A percentile compares a stretch with the other conserved stretches of the same genome.
These are phyloP conservation scores for Fusarium keratoplasticum DNA, from an alignment of 2,329 filamentous ascomycete species.

Conservation along the genomic window DNA sequence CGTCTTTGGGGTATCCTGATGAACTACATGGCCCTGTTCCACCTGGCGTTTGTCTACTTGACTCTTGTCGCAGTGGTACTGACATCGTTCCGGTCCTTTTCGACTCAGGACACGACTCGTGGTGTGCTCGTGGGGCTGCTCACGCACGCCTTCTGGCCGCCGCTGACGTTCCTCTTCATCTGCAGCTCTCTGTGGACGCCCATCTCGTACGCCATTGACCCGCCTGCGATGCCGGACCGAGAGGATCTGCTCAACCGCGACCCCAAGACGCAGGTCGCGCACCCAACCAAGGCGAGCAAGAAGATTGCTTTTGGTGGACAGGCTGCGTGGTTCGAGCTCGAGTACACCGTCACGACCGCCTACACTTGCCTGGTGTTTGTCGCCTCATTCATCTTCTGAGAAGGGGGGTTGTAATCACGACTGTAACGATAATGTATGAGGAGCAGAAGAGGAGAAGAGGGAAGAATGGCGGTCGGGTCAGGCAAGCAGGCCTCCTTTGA, in stretches of 20 bases:
- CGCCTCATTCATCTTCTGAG: slow-evolving; percentile 49
- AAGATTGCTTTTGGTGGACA: slow-evolving; percentile 66
- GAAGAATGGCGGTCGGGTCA: background rate
- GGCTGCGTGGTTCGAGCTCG: slow-evolving; percentile 67
- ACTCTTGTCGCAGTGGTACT: slow-evolving; percentile 62
- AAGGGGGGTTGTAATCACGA: slow-evolving; percentile 29
- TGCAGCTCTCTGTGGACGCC: slow-evolving; percentile 69
- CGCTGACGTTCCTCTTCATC: slow-evolving; percentile 67
- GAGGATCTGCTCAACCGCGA: slow-evolving; percentile 68
- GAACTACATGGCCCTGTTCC: slow-evolving; percentile 67
- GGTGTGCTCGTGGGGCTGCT: slow-evolving; percentile 63
- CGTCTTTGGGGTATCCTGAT: slow-evolving; percentile 66
- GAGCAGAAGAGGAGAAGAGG: background rate
- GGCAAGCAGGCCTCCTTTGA: background rate
- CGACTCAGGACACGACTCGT: slow-evolving; percentile 50
- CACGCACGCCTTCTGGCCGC: slow-evolving; percentile 72
- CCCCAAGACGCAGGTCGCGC: slow-evolving; percentile 64
- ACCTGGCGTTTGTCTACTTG: slow-evolving; percentile 65
- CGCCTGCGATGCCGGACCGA: slow-evolving; percentile 67
- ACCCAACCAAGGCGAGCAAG: slow-evolving; percentile 63
- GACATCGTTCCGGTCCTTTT: slow-evolving; percentile 63
- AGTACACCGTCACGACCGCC: slow-evolving; percentile 62
- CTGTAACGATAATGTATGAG: slow-evolving; percentile 41
- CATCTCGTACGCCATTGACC: slow-evolving; percentile 70
- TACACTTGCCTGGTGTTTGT: slow-evolving; percentile 64